A percentile compares a stretch with the other conserved stretches of the same genome.
Evolutionary conservation across 768 basidiomycete genomes (phyloP).

Genomic region (Tricholoma flavovirens): DNA sequence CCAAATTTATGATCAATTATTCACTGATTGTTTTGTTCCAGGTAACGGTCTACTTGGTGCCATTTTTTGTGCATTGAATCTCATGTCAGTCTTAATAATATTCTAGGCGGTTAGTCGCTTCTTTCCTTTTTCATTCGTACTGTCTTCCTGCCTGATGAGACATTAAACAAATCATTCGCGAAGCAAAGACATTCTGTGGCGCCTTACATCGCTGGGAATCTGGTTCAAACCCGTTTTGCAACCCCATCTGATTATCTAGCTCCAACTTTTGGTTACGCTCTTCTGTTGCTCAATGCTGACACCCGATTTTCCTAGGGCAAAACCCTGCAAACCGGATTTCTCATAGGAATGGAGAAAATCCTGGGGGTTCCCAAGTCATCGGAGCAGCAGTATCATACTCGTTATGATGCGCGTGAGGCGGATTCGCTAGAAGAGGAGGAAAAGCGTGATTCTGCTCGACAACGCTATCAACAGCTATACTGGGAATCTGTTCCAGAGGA

Average conservation of each 20-base stretch:
- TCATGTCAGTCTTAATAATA: not conserved
- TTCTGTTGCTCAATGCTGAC: constrained; percentile 1
- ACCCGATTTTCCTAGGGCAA: constrained; percentile 39
- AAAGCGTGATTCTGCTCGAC: constrained; percentile 48
- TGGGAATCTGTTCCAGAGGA: constrained; percentile 77
- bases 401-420: constrained; percentile 52
- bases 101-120: constrained; percentile 34
- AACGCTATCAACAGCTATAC: constrained; percentile 65
- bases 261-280: constrained; percentile 7
- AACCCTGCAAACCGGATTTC: constrained; percentile 74
- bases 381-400: constrained; percentile 11
- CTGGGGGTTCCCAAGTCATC: constrained; percentile 46
- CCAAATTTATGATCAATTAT: constrained; percentile 7
- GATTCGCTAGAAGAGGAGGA: constrained; percentile 57
- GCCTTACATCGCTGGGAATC: constrained; percentile 54
- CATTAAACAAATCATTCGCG: constrained; percentile 57
- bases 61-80: constrained; percentile 11
- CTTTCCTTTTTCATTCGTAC: not conserved
- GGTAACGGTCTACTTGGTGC: constrained; percentile 13
- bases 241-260: constrained; percentile 56
- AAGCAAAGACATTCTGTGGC: constrained; percentile 52
- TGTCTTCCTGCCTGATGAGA: constrained; percentile 41
- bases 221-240: constrained; percentile 60
- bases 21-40: constrained; percentile 11
- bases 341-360: constrained; percentile 72